A percentile compares a stretch with the other conserved stretches of the same genome.
Evolutionary conservation across 768 basidiomycete species (phyloP).

Genomic region (Mycena polygramma): DNA sequence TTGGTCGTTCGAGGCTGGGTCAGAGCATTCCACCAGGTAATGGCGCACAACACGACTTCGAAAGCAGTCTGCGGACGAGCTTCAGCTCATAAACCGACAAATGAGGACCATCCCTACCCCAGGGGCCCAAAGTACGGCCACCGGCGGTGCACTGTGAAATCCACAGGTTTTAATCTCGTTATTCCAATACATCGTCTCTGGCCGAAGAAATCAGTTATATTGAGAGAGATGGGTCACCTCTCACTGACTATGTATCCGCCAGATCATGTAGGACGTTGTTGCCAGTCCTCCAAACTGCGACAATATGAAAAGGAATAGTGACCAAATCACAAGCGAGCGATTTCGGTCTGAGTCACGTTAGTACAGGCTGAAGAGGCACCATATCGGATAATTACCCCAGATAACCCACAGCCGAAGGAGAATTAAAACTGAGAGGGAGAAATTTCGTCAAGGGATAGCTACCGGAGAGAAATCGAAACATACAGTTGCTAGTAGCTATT

Average conservation of each 20-base stretch:
- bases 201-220: background rate
- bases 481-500: conserved; percentile 34
- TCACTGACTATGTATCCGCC: conserved; percentile 22
- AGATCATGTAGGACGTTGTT: conserved; percentile 20
- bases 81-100: background rate
- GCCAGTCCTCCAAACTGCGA: conserved; percentile 18
- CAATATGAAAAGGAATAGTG: conserved; percentile 17
- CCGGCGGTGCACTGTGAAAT: conserved; percentile 1
- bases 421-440: conserved; percentile 29
- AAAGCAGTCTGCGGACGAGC: conserved; percentile 15
- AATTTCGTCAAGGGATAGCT: background rate
- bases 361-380: background rate
- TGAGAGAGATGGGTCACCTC: background rate
- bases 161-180: background rate
- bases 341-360: conserved; percentile 24
- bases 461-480: background rate
- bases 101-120: conserved; percentile 11
- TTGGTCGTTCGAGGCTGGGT: conserved; percentile 28
- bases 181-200: conserved; percentile 1
- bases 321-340: conserved; percentile 30
- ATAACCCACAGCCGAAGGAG: conserved; percentile 37
- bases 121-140: conserved; percentile 31
- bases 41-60: conserved; percentile 26
- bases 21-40: conserved; percentile 35
- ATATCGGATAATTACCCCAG: conserved; percentile 27